Evolutionary conservation across 2,329 filamentous ascomycete species (phyloP), one percentile per base, ranked within the genome.

Genomic region (Paraphoma chrysanthemicola): DNA sequence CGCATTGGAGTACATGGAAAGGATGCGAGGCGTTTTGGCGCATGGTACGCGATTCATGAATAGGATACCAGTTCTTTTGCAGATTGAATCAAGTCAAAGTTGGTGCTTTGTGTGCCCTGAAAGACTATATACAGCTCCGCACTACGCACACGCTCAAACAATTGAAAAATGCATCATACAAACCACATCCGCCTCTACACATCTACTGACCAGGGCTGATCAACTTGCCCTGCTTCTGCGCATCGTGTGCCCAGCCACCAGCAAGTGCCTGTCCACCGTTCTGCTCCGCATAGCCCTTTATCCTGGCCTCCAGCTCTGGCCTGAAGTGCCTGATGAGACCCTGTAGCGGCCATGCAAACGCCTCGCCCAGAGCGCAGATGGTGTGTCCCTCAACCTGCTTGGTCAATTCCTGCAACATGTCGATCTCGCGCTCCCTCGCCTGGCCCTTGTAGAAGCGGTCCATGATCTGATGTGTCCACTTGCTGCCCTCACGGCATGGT

Each of bases 381-480:
- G 95, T 98, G 84, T 99, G 95, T 10, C 95, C 95, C 83, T 99
- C 95, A 60, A 99, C 95, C 82, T 99, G 95, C 86, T 99, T 99
- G 62, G 95, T 99, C 69, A 99, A 83, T 84, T 99, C 95, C 83
- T 97, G 95, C 67, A 99, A 86, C 95, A 99, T 99, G 78, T 99
- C 95, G 77, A 99, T 99, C 82, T 99, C 95, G 59, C 95, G 86
- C 79, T 90, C 88, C 61, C 91, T 88, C 58, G 91, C 95, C 79
- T 92, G 88, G 57, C 95, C 95, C 78, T 91, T 90, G 84, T 96
- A 93, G 70, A 99, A 96, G 54, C 95, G 90, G 79, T 90, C 84
- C 95, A 99, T 98, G 79, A 99, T 98, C 84, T 99, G 93, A 80
- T 96, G 91, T 10, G 94, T 97, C 95, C 95, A 99, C 83, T 96